Conservation (phyloP, 495 filamentous ascomycete genomes). For the Chaetomidium leptoderma region DNA sequence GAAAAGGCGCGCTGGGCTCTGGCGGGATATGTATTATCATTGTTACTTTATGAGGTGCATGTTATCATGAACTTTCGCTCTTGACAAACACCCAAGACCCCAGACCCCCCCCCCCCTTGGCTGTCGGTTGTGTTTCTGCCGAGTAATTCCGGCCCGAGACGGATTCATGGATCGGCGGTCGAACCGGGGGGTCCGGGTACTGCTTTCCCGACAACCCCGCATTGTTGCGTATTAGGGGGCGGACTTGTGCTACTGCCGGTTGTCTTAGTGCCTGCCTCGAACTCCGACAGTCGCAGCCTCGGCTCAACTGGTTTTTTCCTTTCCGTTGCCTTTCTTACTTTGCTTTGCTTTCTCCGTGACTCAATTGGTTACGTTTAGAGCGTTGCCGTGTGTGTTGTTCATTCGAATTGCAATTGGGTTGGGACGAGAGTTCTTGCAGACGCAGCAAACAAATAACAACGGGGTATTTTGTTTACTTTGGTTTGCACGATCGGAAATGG, state of each 20-base stretch:
- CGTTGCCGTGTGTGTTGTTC: not conserved
- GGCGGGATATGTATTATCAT: not conserved
- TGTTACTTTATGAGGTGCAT: not conserved
- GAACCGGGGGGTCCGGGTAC: slow-evolving; percentile 9
- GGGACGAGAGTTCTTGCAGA: no score
- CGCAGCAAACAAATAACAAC: no score
- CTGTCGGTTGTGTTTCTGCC: not conserved
- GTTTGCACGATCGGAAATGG: not conserved
- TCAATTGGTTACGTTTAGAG: not conserved
- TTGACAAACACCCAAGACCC: no score
- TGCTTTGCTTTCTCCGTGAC: no score
- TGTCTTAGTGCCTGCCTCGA: not conserved
- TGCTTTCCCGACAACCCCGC: slow-evolving; percentile 16
- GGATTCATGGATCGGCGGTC: slow-evolving; percentile 10
- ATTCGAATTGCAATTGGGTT: no score
- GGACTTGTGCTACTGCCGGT: not conserved
- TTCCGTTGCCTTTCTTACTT: not conserved
- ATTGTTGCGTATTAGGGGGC: not conserved
- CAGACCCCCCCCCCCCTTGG: no score
- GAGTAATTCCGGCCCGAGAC: slow-evolving; percentile 7
- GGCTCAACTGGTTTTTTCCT: not conserved
- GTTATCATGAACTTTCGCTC: not conserved
- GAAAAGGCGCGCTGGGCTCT: not conserved
- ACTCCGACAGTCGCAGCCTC: not conserved
- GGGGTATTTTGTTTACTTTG: slow-evolving; percentile 11